These are phyloP conservation scores for Endogone sp. DNA, from an alignment of 192 early-diverging fungal genomes.

Conservation along the genomic window DNA sequence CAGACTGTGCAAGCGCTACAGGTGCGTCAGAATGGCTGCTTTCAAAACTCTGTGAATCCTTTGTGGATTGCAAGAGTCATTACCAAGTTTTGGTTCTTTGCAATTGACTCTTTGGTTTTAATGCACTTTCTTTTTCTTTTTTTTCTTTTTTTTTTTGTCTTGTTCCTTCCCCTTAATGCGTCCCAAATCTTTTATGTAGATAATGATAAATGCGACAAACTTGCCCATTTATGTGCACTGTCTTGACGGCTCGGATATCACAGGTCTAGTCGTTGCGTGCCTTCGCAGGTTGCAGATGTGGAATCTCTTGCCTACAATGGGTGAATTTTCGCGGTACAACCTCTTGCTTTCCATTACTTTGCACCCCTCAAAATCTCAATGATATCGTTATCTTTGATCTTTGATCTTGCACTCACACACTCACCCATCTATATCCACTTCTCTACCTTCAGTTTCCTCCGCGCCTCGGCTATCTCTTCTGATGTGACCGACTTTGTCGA, in stretches of 20 bases:
- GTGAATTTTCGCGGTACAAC: conserved; percentile 64
- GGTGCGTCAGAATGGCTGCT: conserved; percentile 14
- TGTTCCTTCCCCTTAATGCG: conserved; percentile 7
- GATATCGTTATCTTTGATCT: not conserved
- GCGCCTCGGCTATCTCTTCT: conserved; percentile 53
- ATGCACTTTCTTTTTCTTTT: not conserved
- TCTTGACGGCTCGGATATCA: conserved; percentile 84
- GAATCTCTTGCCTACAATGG: conserved; percentile 65
- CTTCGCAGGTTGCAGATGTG: conserved; percentile 90
- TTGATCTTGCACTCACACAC: not conserved
- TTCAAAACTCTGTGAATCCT: no score
- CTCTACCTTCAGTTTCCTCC: conserved; percentile 33
- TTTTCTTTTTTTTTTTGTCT: no score
- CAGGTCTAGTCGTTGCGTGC: conserved; percentile 78
- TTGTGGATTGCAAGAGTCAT: not conserved
- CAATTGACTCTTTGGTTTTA: not conserved
- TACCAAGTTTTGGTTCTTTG: not conserved
- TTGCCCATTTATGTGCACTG: conserved; percentile 89
- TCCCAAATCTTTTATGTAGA: conserved; percentile 32
- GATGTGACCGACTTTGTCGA: conserved; percentile 78
- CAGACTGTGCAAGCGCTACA: conserved; percentile 65
- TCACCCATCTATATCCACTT: not conserved
- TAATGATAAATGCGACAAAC: conserved; percentile 70
- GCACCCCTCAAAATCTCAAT: no score
- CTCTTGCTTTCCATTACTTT: not conserved